Conservation (phyloP, 176 grass and related monocot species). For the Eleusine indica region DNA sequence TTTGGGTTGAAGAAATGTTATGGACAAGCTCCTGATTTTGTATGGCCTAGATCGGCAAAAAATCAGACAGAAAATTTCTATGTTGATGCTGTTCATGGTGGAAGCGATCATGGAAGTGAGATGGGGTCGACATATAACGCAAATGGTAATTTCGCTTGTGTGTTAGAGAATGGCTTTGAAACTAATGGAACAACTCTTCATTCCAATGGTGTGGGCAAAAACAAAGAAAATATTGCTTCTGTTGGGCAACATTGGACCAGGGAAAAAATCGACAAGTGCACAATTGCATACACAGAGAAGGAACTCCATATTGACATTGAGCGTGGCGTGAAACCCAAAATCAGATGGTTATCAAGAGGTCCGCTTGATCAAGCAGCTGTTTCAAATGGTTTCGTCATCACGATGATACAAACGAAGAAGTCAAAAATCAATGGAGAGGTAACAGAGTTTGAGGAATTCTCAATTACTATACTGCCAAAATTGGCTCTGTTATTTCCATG, state of each 20-base stretch:
- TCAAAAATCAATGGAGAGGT: constrained; percentile 49
- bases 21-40: not conserved
- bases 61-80: constrained; percentile 17
- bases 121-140: not conserved
- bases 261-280: constrained; percentile 62
- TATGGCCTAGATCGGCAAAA: not conserved
- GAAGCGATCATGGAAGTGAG: not conserved
- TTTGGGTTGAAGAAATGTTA: not conserved
- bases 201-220: constrained; percentile 19
- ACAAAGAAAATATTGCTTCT: constrained; percentile 36
- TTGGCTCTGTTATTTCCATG: constrained; percentile 77
- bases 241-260: constrained; percentile 18
- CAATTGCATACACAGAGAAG: constrained; percentile 57
- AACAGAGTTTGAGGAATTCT: constrained; percentile 65
- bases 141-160: not conserved
- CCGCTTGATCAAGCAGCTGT: constrained; percentile 55
- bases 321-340: constrained; percentile 74
- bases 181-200: not conserved
- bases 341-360: constrained; percentile 64
- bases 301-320: constrained; percentile 65
- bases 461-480: constrained; percentile 65
- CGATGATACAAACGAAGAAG: constrained; percentile 72
- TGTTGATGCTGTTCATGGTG: not conserved
- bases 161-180: not conserved
- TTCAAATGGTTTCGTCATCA: constrained; percentile 68